Base-by-base conservation (phyloP, 805 yeast genomes). In the Candida nanaspora region DNA sequence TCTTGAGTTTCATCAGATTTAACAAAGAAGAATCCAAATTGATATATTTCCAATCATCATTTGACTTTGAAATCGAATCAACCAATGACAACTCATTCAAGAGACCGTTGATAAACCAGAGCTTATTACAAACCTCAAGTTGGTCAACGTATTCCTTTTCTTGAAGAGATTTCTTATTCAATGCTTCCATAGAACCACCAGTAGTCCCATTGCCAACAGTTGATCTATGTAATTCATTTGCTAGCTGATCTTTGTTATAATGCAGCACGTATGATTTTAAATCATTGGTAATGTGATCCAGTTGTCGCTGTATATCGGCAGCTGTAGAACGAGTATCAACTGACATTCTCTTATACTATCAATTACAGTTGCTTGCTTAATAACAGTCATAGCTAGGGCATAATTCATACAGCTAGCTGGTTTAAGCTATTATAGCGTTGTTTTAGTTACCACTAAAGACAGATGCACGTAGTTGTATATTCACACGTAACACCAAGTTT, bases 101-200 rank as follows among this genome's bases (percentile, higher is more conserved):
- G 6, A 60, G 40, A 6, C 62, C 64, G 21, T 52, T 48, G 21
- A 62, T 49, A 10, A 57, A 47, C 62, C 63, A 59, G 23, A 62
- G 44, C 35, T 48, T 47, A 39, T 60, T 60, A 33, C 62, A 56
- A 1, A 52, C 36, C n/a, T 57, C 62, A n/a, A 58, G 43, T 33
- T 59, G 54, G 18, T 49, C 39, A 6, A 48, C 31, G 37, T 48
- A 44, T 20, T 53, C 56, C 1, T 39, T 37, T n/a, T 52, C 56
- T 26, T 4, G 18, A 13, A 3, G 3, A 3, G 16, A 23, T 6
- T 37, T 42, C 26, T 14, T 37, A n/a, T 35, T 38, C 32, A 34
- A 19, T 13, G 15, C 26, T 11, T 19, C 38, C 38, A n/a, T 30
- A 22, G 33, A 31, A 40, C 13, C 23, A 20, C 11, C 4, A 7